Base-by-base conservation (phyloP, 1,284 basidiomycete genomes). In the Nidula niveotomentosa region DNA sequence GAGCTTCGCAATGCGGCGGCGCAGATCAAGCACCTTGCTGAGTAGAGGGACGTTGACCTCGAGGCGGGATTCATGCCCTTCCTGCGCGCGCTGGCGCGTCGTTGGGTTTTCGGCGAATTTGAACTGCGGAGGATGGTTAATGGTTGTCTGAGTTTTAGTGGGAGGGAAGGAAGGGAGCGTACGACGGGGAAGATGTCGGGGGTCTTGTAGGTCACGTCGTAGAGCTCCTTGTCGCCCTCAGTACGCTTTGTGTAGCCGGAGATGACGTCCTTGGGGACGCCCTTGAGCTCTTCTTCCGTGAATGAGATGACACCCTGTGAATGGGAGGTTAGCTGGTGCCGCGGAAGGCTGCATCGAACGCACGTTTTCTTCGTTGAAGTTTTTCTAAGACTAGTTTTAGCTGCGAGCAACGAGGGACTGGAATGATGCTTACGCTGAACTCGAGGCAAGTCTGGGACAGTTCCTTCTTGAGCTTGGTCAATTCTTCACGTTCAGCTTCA, bases 291-390 rank as follows among this genome's bases (percentile, higher is more conserved):
- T 61, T 90, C 81, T 35, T 71, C 73, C 0, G 86, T 90, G 62
- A 92, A 90, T 5, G 76, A 72, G 37, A 91, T 76, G 30, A 74
- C 70, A 9, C 79, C 84, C 88, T 91, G 59, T n/a, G 46, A 3
- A 33, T 49, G 10, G 23, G 4, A 23, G 2, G 49, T 12, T 33
- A 36, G 51, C 8, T 46, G 56, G n/a, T 10, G 15, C 45, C 17
- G 8, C 5, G 1, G 12, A 34, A 8, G 46, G 2, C 15, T 48
- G n/a, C 9, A 41, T 8, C 9, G 48, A 13, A 57, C 72, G 48
- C 61, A 90, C 90, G 53, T 87, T 87, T 65, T 94, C 92, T 68
- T 94, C 90, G 62, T 93, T 93, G 70, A 86, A 91, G 72, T 92
- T 91, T 86, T 90, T 91, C 85, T 91, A 61, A 48, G 45, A 23